Conservation (phyloP, 1,284 basidiomycete genomes). For the Ustilago crameri region DNA sequence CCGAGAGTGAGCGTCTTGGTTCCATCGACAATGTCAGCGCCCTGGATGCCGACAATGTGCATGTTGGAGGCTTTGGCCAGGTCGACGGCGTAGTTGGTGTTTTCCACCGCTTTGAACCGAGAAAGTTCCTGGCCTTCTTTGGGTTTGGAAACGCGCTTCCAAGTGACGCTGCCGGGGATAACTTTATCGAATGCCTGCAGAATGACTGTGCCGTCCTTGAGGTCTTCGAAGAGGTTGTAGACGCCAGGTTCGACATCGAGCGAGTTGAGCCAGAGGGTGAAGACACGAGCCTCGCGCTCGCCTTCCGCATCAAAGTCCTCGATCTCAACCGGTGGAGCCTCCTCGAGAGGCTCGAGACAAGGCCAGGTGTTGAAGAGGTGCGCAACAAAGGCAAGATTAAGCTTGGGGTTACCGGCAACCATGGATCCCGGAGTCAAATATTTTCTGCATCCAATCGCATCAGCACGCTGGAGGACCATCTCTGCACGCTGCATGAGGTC, state of each 20-base stretch:
- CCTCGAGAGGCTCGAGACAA: conserved; percentile 79
- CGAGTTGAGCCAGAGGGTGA: conserved; percentile 97
- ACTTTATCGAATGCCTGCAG: conserved; percentile 97
- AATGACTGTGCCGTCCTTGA: conserved; percentile 88
- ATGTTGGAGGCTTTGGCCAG: conserved; percentile 90
- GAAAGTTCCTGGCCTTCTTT: conserved; percentile 84
- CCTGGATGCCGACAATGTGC: conserved; percentile 97
- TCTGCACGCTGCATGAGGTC: conserved; percentile 88
- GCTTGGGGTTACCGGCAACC: conserved; percentile 92
- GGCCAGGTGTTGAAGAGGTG: conserved; percentile 99
- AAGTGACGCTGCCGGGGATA: conserved; percentile 87
- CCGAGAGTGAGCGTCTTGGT: conserved; percentile 90
- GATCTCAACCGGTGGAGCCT: conserved; percentile 77
- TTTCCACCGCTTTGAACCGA: conserved; percentile 96
- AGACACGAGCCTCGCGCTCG: conserved; percentile 95
- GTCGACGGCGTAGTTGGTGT: conserved; percentile 95
- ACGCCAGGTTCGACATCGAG: conserved; percentile 95
- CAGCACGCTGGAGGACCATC: conserved; percentile 91
- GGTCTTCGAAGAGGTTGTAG: conserved; percentile 94
- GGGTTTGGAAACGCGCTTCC: conserved; percentile 93
- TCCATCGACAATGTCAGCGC: conserved; percentile 94
- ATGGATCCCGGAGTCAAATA: conserved; percentile 93
- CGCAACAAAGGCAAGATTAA: conserved; percentile 98
- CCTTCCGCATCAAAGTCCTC: conserved; percentile 99
- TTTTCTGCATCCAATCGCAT: conserved; percentile 91